Conservation (phyloP, 2,329 filamentous ascomycete genomes). For the Geoglossum cookeanum region DNA sequence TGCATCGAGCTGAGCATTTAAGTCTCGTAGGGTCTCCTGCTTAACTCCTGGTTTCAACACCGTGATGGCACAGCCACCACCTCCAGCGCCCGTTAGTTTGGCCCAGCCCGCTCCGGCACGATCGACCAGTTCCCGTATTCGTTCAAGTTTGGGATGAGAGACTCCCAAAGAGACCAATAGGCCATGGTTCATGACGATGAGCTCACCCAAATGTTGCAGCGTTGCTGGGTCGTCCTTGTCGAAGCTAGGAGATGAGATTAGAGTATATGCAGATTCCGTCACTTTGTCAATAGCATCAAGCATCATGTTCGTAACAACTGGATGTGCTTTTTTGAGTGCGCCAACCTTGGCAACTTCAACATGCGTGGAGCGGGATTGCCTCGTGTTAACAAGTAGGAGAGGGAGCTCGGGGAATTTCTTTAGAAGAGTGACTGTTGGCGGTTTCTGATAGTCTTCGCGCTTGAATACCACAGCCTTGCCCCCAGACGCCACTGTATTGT, state of each 20-base stretch:
- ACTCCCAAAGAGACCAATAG: slow-evolving; percentile 80
- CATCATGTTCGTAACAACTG: slow-evolving; percentile 59
- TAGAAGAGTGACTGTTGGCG: slow-evolving; percentile 56
- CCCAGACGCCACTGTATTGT: slow-evolving; percentile 87
- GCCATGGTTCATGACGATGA: slow-evolving; percentile 89
- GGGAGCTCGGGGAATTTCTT: slow-evolving; percentile 85
- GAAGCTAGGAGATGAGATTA: slow-evolving; percentile 43
- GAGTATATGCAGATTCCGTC: slow-evolving; percentile 35
- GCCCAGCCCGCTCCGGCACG: slow-evolving; percentile 86
- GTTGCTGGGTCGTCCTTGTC: slow-evolving; percentile 41
- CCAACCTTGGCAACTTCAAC: slow-evolving; percentile 76
- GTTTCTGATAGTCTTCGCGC: slow-evolving; percentile 55
- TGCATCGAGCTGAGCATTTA: slow-evolving; percentile 39
- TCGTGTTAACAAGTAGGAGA: slow-evolving; percentile 75
- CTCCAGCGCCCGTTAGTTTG: slow-evolving; percentile 88
- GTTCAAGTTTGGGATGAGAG: slow-evolving; percentile 81
- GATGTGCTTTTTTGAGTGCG: slow-evolving; percentile 49
- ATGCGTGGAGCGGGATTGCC: slow-evolving; percentile 67
- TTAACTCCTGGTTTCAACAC: slow-evolving; percentile 52
- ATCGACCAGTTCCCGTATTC: slow-evolving; percentile 79
- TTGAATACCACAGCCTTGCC: slow-evolving; percentile 91
- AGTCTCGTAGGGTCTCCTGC: slow-evolving; percentile 34
- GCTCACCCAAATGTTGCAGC: slow-evolving; percentile 48
- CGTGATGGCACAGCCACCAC: slow-evolving; percentile 89
- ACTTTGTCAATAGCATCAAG: slow-evolving; percentile 61